These are phyloP conservation scores for Neurospora terricola DNA, from an alignment of 495 filamentous ascomycete genomes.

Conservation along the genomic window DNA sequence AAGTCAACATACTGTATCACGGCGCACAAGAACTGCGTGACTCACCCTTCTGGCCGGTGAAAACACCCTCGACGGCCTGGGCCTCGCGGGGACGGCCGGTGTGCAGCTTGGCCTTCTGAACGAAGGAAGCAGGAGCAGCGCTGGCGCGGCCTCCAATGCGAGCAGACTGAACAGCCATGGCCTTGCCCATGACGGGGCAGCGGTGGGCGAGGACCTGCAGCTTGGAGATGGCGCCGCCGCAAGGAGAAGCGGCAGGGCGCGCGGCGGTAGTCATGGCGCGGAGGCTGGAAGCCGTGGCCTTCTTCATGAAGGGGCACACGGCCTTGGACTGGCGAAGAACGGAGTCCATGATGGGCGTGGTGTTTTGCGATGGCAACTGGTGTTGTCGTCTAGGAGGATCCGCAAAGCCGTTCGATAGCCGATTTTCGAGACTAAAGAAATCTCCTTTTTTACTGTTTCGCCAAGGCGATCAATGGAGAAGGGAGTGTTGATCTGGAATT, in stretches of 20 bases:
- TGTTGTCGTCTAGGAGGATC: neutral
- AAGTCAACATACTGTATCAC: conserved; percentile 4
- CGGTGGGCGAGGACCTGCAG: conserved; percentile 88
- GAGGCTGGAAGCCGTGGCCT: conserved; percentile 79
- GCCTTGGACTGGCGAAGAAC: conserved; percentile 86
- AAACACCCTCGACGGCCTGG: conserved; percentile 53
- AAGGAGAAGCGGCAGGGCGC: conserved; percentile 55
- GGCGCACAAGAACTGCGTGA: neutral
- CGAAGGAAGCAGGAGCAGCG: conserved; percentile 29
- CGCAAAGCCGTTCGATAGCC: neutral
- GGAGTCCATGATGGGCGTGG: conserved; percentile 61
- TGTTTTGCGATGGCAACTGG: neutral
- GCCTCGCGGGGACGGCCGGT: conserved; percentile 66
- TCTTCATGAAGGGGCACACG: conserved; percentile 95
- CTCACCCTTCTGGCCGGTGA: conserved; percentile 50
- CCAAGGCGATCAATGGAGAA: neutral
- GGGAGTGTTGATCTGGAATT: neutral
- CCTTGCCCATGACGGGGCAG: conserved; percentile 98
- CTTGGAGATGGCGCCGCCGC: conserved; percentile 92
- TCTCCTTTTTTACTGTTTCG: neutral
- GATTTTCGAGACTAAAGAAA: neutral
- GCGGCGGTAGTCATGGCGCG: conserved; percentile 80
- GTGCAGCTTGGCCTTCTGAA: conserved; percentile 64
- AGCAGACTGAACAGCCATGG: conserved; percentile 75
- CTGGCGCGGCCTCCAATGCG: conserved; percentile 28